Evolutionary conservation across 305 asterid genomes (phyloP).

Genomic region (Fraxinus baroniana): DNA sequence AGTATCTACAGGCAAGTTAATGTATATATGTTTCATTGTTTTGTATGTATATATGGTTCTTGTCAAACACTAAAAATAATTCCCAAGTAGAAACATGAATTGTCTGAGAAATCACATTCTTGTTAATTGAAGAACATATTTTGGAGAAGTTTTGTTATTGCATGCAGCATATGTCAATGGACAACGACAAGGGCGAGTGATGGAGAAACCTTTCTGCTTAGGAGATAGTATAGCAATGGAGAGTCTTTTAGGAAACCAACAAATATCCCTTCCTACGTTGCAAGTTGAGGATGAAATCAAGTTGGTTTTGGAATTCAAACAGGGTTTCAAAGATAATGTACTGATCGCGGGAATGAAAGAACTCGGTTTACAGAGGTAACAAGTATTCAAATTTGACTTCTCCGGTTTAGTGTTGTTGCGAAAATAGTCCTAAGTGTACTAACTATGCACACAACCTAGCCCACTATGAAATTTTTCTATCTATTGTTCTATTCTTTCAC

Average conservation of each 20-base stretch:
- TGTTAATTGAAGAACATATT: background rate
- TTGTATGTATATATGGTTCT: background rate
- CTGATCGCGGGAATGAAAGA: conserved; percentile 65
- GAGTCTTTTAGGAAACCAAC: conserved; percentile 35
- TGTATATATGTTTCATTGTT: background rate
- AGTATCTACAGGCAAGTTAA: conserved; percentile 63
- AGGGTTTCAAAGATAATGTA: conserved; percentile 39
- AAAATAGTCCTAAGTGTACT: background rate
- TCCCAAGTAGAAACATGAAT: background rate
- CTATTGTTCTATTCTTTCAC: background rate
- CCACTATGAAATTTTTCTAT: background rate
- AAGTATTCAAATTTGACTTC: background rate
- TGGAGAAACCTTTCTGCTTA: conserved; percentile 72
- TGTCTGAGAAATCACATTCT: background rate
- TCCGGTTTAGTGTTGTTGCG: background rate
- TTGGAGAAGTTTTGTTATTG: background rate
- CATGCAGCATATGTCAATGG: conserved; percentile 92
- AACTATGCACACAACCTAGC: background rate
- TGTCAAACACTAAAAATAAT: background rate
- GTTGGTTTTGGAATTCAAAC: conserved; percentile 57
- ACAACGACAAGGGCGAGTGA: conserved; percentile 73
- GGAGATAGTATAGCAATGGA: conserved; percentile 73
- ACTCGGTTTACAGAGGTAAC: conserved; percentile 77
- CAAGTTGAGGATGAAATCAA: conserved; percentile 77
- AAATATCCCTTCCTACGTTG: conserved; percentile 43